Evolutionary conservation across 352 stramenopile species (phyloP).

Genomic region (Globisporangium cylindrosporum): DNA sequence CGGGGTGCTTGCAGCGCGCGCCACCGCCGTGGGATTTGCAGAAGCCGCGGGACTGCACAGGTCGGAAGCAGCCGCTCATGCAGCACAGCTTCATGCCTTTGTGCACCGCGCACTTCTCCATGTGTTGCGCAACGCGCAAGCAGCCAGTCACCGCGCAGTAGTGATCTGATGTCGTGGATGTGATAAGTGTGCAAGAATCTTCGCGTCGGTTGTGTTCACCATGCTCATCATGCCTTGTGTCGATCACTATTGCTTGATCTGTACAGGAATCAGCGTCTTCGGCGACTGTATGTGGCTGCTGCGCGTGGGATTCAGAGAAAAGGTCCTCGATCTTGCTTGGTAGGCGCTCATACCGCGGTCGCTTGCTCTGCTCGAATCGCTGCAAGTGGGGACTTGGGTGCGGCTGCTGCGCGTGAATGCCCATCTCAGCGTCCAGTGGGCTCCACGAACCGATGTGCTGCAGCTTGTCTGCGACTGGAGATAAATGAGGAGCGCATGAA

Average conservation of each 20-base stretch:
- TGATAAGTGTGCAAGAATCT: not conserved
- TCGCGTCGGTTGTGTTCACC: not conserved
- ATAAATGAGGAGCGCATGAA: slow-evolving; percentile 5
- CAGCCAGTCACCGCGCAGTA: slow-evolving; percentile 34
- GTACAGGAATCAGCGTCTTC: not conserved
- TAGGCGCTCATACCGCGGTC: not conserved
- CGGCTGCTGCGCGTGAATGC: not conserved
- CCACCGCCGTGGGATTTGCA: slow-evolving; percentile 66
- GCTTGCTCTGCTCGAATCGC: slow-evolving; percentile 7
- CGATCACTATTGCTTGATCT: not conserved
- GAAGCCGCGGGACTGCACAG: slow-evolving; percentile 46
- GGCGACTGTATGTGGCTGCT: not conserved
- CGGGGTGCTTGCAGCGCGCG: slow-evolving; percentile 43
- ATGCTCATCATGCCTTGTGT: not conserved
- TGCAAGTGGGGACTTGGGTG: not conserved
- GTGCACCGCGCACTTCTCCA: slow-evolving; percentile 40
- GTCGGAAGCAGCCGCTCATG: slow-evolving; percentile 32
- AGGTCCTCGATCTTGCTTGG: slow-evolving; percentile 8
- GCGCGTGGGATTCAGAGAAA: not conserved
- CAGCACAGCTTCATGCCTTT: slow-evolving; percentile 44
- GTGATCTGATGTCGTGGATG: not conserved
- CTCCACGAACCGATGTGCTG: not conserved
- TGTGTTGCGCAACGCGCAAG: slow-evolving; percentile 20
- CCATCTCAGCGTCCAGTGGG: not conserved
- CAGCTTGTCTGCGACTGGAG: slow-evolving; percentile 14